These are phyloP conservation scores for Iberis pinnata DNA, from an alignment of 345 rosid species.

Conservation along the genomic window DNA sequence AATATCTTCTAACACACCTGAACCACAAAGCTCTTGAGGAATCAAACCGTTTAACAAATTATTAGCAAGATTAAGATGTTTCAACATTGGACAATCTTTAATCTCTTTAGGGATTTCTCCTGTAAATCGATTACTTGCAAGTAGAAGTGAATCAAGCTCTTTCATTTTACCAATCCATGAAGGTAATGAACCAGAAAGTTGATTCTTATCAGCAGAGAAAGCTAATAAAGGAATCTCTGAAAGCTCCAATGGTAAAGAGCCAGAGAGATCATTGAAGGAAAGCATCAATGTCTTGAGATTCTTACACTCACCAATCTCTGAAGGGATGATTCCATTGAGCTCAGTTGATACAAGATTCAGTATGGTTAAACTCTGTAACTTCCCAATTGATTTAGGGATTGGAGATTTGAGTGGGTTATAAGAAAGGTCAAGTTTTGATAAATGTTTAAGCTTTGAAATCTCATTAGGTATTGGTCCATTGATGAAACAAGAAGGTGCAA, in stretches of 20 bases:
- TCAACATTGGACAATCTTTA: slow-evolving; percentile 51
- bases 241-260: slow-evolving; percentile 57
- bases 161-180: slow-evolving; percentile 72
- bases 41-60: slow-evolving; percentile 56
- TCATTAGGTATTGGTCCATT: slow-evolving; percentile 69
- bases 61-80: slow-evolving; percentile 46
- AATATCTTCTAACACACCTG: slow-evolving; percentile 47
- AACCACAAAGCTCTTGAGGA: slow-evolving; percentile 63
- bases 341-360: slow-evolving; percentile 52
- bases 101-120: slow-evolving; percentile 57
- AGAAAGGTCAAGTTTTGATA: slow-evolving; percentile 67
- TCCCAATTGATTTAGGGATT: slow-evolving; percentile 52
- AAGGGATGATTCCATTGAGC: slow-evolving; percentile 62
- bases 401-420: slow-evolving; percentile 66
- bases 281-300: slow-evolving; percentile 55
- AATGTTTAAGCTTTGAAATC: slow-evolving; percentile 37
- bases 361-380: slow-evolving; percentile 41
- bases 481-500: slow-evolving; percentile 48
- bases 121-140: slow-evolving; percentile 47
- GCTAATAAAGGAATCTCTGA: slow-evolving; percentile 49
- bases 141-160: slow-evolving; percentile 49
- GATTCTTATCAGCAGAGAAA: slow-evolving; percentile 68
- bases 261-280: slow-evolving; percentile 67
- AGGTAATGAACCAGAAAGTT: slow-evolving; percentile 62
- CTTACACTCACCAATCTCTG: slow-evolving; percentile 60